These are phyloP conservation scores for Sarocladium strictum DNA, from an alignment of 2,329 filamentous ascomycete genomes.

Conservation along the genomic window DNA sequence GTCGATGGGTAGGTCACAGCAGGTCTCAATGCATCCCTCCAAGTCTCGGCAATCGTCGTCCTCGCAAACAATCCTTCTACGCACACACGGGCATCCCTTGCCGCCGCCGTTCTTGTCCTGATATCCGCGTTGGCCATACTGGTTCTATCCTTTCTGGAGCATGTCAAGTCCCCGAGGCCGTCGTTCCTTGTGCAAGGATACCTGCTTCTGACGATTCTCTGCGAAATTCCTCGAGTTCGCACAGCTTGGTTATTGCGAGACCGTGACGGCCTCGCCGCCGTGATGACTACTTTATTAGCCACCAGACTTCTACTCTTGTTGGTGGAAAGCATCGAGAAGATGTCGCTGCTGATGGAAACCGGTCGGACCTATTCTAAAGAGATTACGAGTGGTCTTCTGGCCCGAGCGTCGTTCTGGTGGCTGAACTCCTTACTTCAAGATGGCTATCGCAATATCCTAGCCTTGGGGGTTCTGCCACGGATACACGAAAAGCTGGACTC, in stretches of 20 bases:
- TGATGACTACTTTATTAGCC: constrained; percentile 16
- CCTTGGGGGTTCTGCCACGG: constrained; percentile 20
- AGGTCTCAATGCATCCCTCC: not conserved
- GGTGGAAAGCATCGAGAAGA: constrained; percentile 26
- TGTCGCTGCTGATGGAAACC: constrained; percentile 28
- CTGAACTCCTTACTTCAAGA: constrained; percentile 37
- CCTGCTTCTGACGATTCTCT: constrained; percentile 23
- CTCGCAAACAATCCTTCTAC: constrained; percentile 15
- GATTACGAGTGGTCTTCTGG: constrained; percentile 35
- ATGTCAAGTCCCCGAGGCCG: constrained; percentile 26
- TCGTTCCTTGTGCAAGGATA: constrained; percentile 25
- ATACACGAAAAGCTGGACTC: constrained; percentile 26
- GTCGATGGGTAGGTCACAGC: not conserved
- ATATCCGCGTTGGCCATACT: constrained; percentile 22
- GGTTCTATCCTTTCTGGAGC: constrained; percentile 24
- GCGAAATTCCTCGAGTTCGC: constrained; percentile 25
- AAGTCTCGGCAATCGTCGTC: not conserved
- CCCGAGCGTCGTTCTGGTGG: constrained; percentile 27
- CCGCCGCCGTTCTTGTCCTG: constrained; percentile 21
- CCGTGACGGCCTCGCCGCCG: constrained; percentile 19
- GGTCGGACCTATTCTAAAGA: constrained; percentile 40
- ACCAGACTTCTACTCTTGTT: constrained; percentile 21
- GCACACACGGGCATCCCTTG: constrained; percentile 23
- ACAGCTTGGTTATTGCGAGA: constrained; percentile 26
- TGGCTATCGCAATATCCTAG: constrained; percentile 35